phyloP scores from a whole-genome alignment of 2,329 filamentous ascomycete genomes.

The Teratosphaeriaceae sp. region DNA sequence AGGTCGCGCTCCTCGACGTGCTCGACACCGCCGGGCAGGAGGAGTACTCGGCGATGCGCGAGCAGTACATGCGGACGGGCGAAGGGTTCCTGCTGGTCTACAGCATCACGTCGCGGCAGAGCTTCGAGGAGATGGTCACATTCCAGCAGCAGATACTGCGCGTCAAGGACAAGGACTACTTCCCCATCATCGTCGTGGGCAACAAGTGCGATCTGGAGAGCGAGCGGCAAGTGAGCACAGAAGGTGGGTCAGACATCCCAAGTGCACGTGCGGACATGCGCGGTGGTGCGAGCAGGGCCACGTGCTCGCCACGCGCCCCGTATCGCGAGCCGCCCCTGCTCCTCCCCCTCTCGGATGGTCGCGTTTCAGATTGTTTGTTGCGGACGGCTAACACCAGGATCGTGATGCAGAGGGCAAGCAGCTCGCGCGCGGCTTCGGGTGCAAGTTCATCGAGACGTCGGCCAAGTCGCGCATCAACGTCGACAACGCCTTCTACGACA shows the following conservation, averaged over 20 bases:
- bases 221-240: conserved; percentile 83
- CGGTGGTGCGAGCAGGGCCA: conserved; percentile 7
- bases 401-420: conserved; percentile 70
- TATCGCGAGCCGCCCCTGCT: conserved; percentile 1
- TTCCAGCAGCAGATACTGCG: conserved; percentile 98
- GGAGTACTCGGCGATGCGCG: conserved; percentile 98
- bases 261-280: neutral
- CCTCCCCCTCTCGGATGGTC: neutral
- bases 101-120: conserved; percentile 95
- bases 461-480: conserved; percentile 98
- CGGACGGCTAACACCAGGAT: conserved; percentile 4
- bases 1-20: conserved; percentile 94
- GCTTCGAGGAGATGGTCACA: conserved; percentile 96
- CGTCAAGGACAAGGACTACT: conserved; percentile 99
- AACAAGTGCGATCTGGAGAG: conserved; percentile 98
- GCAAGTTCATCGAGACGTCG: conserved; percentile 99
- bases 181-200: conserved; percentile 97
- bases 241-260: conserved; percentile 62
- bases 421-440: conserved; percentile 79
- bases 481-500: conserved; percentile 97
- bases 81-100: conserved; percentile 97
- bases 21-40: conserved; percentile 97
- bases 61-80: conserved; percentile 99
- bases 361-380: neutral
- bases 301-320: conserved; percentile 15